Base-by-base conservation (phyloP, 257 asterid species). In the Catharanthus roseus region DNA sequence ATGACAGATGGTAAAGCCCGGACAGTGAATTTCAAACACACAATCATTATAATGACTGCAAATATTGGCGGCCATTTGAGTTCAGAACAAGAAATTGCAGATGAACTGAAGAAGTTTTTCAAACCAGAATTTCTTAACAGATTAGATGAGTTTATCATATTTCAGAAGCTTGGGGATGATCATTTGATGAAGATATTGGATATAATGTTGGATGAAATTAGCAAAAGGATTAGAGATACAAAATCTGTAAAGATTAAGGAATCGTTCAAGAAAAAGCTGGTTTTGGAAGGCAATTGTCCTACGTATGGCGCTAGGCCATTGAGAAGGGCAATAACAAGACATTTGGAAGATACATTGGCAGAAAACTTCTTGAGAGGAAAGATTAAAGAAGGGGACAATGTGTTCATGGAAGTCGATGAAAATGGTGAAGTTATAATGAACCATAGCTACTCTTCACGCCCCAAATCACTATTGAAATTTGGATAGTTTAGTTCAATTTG, bases 281-380 rank as follows among this genome's bases (percentile, higher is more conserved):
- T 92, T 12, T 86, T 80, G 0, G 97, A 92, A 77, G n/a, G 55
- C 73, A 34, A 42, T 6, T 24, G 50, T 15, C 89, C 91, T 13
- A 88, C 88, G 74, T 90, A 87, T 8, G 97, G 98, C 10, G 97
- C 98, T 3, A 80, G 98, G 70, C 97, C 98, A 3, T 76, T 92
- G 18, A 80, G 92, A 67, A 77, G 97, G 73, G 96, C 98, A 16
- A 92, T 92, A 21, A 90, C 87, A 88, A 88, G 92, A 71, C 84
- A 86, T 7, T 61, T 92, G 80, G 95, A 90, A 81, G 96, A 92
- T 47, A 82, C 86, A 79, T 86, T 92, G 97, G 97, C 97, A 0
- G 96, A 92, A 85, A 86, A 79, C 80, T 83, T 90, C 84, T 87
- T 90, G 19, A 85, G 88, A 0, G 80, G 91, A 0, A 85, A 86